A percentile compares a stretch with the other conserved stretches of the same genome.
These are phyloP conservation scores for Capsicum chinense DNA, from an alignment of 257 asterid genomes.

Conservation along the genomic window DNA sequence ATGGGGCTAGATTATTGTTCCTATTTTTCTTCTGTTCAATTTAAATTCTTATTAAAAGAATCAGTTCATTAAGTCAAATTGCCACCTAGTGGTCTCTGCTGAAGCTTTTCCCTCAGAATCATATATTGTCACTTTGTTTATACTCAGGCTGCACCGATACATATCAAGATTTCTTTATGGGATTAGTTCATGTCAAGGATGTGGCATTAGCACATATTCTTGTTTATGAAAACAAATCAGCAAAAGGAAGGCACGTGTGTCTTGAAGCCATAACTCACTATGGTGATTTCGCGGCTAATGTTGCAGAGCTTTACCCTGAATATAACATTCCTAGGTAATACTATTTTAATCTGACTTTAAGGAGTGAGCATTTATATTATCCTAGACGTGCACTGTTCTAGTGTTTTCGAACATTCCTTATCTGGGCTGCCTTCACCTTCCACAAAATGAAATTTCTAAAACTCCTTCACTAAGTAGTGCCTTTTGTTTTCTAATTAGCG, in stretches of 20 bases:
- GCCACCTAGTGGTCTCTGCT: not conserved
- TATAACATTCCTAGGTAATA: constrained; percentile 68
- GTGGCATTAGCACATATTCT: constrained; percentile 83
- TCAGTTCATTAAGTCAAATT: not conserved
- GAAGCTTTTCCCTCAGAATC: not conserved
- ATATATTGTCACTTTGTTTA: constrained; percentile 29
- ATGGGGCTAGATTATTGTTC: constrained; percentile 4
- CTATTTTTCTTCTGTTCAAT: not conserved
- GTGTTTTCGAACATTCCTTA: not conserved
- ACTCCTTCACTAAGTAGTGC: not conserved
- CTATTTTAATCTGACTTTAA: not conserved
- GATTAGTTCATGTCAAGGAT: constrained; percentile 82
- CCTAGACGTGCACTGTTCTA: not conserved
- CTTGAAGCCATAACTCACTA: constrained; percentile 74
- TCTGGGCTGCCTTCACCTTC: not conserved
- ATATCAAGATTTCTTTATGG: constrained; percentile 65
- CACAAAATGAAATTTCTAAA: not conserved
- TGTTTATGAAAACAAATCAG: constrained; percentile 69
- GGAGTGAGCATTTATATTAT: not conserved
- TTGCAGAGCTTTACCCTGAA: constrained; percentile 75
- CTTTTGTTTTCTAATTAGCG: not conserved
- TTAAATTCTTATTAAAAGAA: not conserved
- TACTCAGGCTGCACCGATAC: constrained; percentile 54
- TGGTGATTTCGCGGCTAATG: constrained; percentile 81
- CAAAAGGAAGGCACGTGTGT: constrained; percentile 83